These are phyloP conservation scores for Ganoderma resinaceum DNA, from an alignment of 1,284 basidiomycete genomes.

Conservation along the genomic window DNA sequence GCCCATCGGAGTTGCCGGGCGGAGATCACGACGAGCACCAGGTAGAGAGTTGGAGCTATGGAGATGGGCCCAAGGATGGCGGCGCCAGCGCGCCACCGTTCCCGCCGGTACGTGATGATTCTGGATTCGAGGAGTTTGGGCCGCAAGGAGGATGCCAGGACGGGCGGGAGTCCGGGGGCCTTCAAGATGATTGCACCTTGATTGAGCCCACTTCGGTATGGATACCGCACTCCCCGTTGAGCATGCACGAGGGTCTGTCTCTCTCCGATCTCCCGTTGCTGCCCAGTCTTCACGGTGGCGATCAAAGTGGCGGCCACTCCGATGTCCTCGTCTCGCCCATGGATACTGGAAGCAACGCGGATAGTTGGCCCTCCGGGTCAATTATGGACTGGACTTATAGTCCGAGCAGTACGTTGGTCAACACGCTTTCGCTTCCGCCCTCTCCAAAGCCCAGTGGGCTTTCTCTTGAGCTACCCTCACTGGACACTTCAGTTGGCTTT, in stretches of 20 bases:
- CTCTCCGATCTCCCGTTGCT: constrained; percentile 12
- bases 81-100: constrained; percentile 18
- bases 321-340: constrained; percentile 10
- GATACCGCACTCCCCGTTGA: constrained; percentile 31
- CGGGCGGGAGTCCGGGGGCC: constrained; percentile 15
- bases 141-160: constrained; percentile 21
- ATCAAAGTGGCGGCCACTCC: constrained; percentile 11
- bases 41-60: constrained; percentile 30
- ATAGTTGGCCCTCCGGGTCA: constrained; percentile 4
- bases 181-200: constrained; percentile 17
- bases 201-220: constrained; percentile 35
- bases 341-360: background rate
- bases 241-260: constrained; percentile 25
- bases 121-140: constrained; percentile 33
- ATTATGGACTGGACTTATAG: constrained; percentile 26
- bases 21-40: constrained; percentile 12
- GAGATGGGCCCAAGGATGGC: constrained; percentile 20
- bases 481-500: constrained; percentile 20
- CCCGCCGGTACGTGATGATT: constrained; percentile 34
- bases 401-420: constrained; percentile 22
- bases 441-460: constrained; percentile 21
- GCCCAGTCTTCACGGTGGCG: background rate
- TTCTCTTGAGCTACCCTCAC: constrained; percentile 15
- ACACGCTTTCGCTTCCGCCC: constrained; percentile 8
- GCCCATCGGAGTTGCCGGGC: constrained; percentile 28